A percentile compares a stretch with the other conserved stretches of the same genome.
These are phyloP conservation scores for Astragalus membranaceus DNA, from an alignment of 306 rosid species.

Conservation along the genomic window DNA sequence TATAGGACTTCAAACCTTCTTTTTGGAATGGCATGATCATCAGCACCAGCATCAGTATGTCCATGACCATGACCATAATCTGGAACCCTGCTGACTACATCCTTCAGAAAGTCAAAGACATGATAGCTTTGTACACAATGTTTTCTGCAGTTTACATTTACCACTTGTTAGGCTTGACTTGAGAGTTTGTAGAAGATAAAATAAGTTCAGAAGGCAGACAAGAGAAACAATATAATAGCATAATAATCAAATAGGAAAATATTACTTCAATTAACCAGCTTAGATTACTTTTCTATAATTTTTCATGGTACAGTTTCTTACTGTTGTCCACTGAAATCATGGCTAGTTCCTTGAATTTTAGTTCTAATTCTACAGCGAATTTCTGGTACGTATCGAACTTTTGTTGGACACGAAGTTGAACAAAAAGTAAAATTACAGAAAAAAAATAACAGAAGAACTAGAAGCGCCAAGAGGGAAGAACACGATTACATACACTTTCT, in stretches of 20 bases:
- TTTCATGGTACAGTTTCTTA: too few relatives aligned
- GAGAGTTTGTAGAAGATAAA: background rate
- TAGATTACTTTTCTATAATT: too few relatives aligned
- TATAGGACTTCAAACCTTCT: constrained; percentile 52
- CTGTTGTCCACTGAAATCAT: too few relatives aligned
- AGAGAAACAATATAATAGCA: constrained; percentile 4
- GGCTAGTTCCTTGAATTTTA: background rate
- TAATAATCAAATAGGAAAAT: too few relatives aligned
- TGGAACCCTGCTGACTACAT: constrained; percentile 76
- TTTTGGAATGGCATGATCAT: constrained; percentile 57
- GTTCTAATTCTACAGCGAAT: too few relatives aligned
- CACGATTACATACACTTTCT: too few relatives aligned
- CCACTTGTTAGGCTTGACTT: constrained; percentile 15
- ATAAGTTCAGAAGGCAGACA: background rate
- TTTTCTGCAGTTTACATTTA: constrained; percentile 56
- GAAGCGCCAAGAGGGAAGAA: background rate
- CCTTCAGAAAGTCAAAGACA: constrained; percentile 86
- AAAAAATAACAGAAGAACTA: background rate
- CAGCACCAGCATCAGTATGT: constrained; percentile 75
- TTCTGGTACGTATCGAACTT: too few relatives aligned
- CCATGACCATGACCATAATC: constrained; percentile 73
- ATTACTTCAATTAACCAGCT: too few relatives aligned
- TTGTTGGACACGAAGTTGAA: background rate
- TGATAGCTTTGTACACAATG: constrained; percentile 72
- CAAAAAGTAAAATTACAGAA: background rate